These are phyloP conservation scores for Funneliformis caledonium DNA, from an alignment of 371 early-diverging fungal genomes.

Conservation along the genomic window DNA sequence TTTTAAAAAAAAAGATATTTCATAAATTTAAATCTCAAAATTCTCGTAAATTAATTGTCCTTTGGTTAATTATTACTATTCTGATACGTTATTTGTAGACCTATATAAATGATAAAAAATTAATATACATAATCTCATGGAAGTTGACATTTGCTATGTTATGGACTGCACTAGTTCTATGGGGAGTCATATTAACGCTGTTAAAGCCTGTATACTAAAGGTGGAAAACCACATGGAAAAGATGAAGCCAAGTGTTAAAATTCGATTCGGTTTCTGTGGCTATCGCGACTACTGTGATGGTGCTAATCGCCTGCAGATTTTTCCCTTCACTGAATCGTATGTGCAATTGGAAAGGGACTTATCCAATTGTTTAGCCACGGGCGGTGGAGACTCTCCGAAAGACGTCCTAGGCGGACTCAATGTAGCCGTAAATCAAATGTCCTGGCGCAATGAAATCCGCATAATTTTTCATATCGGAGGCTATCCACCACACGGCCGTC, in stretches of 20 bases:
- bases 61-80: too few relatives aligned
- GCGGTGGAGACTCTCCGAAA: slow-evolving; percentile 23
- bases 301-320: neutral
- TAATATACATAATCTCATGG: neutral
- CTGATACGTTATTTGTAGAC: too few relatives aligned
- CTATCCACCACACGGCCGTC: slow-evolving; percentile 22
- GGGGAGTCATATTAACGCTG: neutral
- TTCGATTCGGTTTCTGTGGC: slow-evolving; percentile 21
- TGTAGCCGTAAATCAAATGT: slow-evolving; percentile 9
- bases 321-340: neutral
- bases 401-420: slow-evolving; percentile 28
- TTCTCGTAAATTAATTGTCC: too few relatives aligned
- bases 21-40: too few relatives aligned
- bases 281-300: slow-evolving; percentile 12
- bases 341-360: neutral
- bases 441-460: neutral
- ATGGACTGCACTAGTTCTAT: slow-evolving; percentile 16
- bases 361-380: neutral
- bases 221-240: neutral
- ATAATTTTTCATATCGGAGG: slow-evolving; percentile 22
- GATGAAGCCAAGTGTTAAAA: slow-evolving; percentile 11
- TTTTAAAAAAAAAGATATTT: too few relatives aligned
- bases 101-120: too few relatives aligned
- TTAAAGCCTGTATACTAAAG: neutral
- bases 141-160: slow-evolving; percentile 27